Conservation (phyloP, 73 alveolate species). For the Tetrahymena elliotti region DNA sequence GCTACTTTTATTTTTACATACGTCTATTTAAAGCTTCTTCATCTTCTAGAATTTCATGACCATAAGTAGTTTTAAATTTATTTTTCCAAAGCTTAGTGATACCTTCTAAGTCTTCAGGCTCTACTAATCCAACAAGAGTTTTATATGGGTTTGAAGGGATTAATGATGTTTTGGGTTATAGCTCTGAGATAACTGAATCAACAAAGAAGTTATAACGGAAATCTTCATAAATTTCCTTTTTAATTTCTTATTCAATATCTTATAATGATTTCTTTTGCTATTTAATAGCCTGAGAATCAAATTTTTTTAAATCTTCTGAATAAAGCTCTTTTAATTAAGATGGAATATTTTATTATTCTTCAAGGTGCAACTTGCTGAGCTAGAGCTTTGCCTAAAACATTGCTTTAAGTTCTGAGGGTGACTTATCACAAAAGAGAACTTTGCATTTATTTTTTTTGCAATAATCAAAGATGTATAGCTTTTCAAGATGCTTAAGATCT, state of each 20-base stretch:
- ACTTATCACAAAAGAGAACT: slow-evolving; percentile 26
- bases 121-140: slow-evolving; percentile 27
- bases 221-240: slow-evolving; percentile 6
- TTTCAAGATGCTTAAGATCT: slow-evolving; percentile 32
- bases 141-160: slow-evolving; percentile 37
- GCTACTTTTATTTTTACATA: not conserved
- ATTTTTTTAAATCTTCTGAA: not conserved
- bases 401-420: not conserved
- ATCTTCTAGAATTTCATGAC: slow-evolving; percentile 38
- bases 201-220: slow-evolving; percentile 24
- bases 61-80: slow-evolving; percentile 19
- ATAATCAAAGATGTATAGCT: slow-evolving; percentile 29
- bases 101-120: slow-evolving; percentile 7
- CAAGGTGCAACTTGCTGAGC: slow-evolving; percentile 5
- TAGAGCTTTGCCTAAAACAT: slow-evolving; percentile 7
- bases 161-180: slow-evolving; percentile 11
- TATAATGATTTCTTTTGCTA: slow-evolving; percentile 1
- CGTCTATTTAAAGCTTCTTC: not conserved
- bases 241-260: slow-evolving; percentile 10
- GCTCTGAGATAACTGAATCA: slow-evolving; percentile 15
- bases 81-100: slow-evolving; percentile 28
- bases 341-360: slow-evolving; percentile 9
- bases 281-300: not conserved
- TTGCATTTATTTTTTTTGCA: slow-evolving; percentile 30
- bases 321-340: slow-evolving; percentile 11